Percentiles rank a stretch among this genome's conserved stretches.
These are phyloP conservation scores for Vitis riparia DNA, from an alignment of 164 flowering plant genomes.

Conservation along the genomic window DNA sequence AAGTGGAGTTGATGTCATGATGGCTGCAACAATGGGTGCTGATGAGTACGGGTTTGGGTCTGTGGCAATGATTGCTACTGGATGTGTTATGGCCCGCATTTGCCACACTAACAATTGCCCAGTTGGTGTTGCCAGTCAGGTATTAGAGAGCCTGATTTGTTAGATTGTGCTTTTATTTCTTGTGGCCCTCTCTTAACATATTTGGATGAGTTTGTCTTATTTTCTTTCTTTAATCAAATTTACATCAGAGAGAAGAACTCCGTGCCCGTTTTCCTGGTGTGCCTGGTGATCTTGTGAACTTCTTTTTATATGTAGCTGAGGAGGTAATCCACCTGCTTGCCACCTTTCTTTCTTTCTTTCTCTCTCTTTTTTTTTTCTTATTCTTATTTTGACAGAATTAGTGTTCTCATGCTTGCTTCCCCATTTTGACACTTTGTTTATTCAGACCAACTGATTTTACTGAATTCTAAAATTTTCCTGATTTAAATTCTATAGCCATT, in stretches of 20 bases:
- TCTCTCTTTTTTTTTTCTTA: background rate
- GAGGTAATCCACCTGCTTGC: slow-evolving; percentile 60
- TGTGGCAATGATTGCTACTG: slow-evolving; percentile 98
- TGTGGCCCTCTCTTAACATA: background rate
- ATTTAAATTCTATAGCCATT: too few species aligned
- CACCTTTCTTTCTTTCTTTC: background rate
- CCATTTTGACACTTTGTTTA: background rate
- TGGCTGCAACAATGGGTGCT: slow-evolving; percentile 99
- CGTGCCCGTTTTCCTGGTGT: slow-evolving; percentile 99
- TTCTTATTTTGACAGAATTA: background rate
- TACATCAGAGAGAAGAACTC: slow-evolving; percentile 81
- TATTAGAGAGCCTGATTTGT: slow-evolving; percentile 17
- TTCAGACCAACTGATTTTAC: too few species aligned
- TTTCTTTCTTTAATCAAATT: background rate
- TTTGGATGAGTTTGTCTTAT: background rate
- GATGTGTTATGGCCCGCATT: slow-evolving; percentile 98
- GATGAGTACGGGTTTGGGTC: slow-evolving; percentile 99
- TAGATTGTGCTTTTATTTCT: slow-evolving; percentile 1
- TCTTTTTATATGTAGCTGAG: slow-evolving; percentile 92
- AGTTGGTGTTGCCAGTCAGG: slow-evolving; percentile 99
- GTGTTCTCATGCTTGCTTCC: background rate
- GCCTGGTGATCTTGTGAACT: slow-evolving; percentile 98
- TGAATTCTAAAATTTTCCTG: too few species aligned
- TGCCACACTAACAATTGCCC: slow-evolving; percentile 99
- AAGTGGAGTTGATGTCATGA: slow-evolving; percentile 94